Base-by-base conservation (phyloP, 805 yeast genomes). In the Kodamaea jinghongensis region DNA sequence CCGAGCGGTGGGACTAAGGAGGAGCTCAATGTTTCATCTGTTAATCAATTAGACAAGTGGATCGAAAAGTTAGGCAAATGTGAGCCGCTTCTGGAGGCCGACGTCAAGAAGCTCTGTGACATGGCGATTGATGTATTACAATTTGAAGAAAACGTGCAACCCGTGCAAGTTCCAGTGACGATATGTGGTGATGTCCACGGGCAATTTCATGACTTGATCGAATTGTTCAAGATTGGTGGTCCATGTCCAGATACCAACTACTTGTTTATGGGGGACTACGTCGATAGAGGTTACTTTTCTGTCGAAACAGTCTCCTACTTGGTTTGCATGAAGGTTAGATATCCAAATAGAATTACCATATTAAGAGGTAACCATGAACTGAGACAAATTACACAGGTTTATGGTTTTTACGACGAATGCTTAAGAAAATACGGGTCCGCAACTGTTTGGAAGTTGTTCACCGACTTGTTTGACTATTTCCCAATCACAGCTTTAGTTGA, bases 121-220 rank as follows among this genome's bases (percentile, higher is more conserved):
- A 85, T 86, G 93, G 96, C 96, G 16, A 81, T 84, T 44, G 96
- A 90, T 51, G 93, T 89, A 25, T 69, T 90, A 54, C 95, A 87
- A 61, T 83, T 81, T 51, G 97, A 90, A 68, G 90, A 86, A 52
- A 91, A 93, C 59, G 96, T 91, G 36, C 96, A 91, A 67, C 96
- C 96, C 1, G 96, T 91, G 34, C 80, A 79, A 47, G 91, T 89
- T 6, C 99, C 99, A 4, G 98, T 93, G 26, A 91, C 98, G 13
- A 89, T 90, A 49, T 91, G 97, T 71, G 97, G 97, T 50, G 97
- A 89, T 64, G 91, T 89, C 39, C 97, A 89, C 60, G 97, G 97
- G 29, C 97, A 89, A 63, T 90, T 89, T 61, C 96, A 90, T 60
- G 97, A 89, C 69, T 71, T 89, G 60, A 85, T 88, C 82, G 96